Conservation (phyloP, 2,329 filamentous ascomycete genomes). For the Claviceps sp. region DNA sequence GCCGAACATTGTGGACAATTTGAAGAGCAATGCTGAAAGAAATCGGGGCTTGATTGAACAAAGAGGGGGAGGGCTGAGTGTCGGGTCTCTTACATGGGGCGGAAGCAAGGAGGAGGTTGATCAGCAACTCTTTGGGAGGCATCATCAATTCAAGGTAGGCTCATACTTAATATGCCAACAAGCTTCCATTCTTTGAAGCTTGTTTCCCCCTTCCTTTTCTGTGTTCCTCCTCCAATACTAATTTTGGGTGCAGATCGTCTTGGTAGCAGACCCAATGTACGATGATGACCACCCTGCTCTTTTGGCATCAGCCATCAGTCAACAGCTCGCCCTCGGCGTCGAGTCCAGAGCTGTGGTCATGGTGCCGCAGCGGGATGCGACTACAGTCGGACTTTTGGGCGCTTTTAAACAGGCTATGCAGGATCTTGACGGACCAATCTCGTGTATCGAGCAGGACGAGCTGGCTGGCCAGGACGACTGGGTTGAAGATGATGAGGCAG, state of each 20-base stretch:
- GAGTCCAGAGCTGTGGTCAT: slow-evolving; percentile 62
- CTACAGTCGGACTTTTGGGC: slow-evolving; percentile 45
- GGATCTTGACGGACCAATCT: slow-evolving; percentile 29
- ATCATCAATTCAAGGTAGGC: slow-evolving; percentile 38
- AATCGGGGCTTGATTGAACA: slow-evolving; percentile 46
- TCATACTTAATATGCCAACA: neutral
- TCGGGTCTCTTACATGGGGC: slow-evolving; percentile 65
- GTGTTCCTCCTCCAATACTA: neutral
- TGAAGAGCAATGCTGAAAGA: slow-evolving; percentile 55
- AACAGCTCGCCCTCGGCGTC: slow-evolving; percentile 45
- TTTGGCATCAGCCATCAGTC: slow-evolving; percentile 54
- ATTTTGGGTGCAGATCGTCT: slow-evolving; percentile 42
- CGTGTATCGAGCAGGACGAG: slow-evolving; percentile 45
- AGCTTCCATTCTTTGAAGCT: too few species aligned
- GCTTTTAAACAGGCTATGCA: slow-evolving; percentile 51
- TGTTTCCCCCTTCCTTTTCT: neutral
- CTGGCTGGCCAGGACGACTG: slow-evolving; percentile 63
- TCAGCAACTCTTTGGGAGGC: slow-evolving; percentile 27
- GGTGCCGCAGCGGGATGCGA: slow-evolving; percentile 63
- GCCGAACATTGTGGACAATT: slow-evolving; percentile 68
- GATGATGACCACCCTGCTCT: slow-evolving; percentile 68
- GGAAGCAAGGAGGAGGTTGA: slow-evolving; percentile 31
- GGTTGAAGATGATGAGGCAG: slow-evolving; percentile 38
- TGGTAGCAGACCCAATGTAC: slow-evolving; percentile 81
- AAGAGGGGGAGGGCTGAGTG: slow-evolving; percentile 42